phyloP scores from a whole-genome alignment of 768 basidiomycete species.

The Mycena latifolia region DNA sequence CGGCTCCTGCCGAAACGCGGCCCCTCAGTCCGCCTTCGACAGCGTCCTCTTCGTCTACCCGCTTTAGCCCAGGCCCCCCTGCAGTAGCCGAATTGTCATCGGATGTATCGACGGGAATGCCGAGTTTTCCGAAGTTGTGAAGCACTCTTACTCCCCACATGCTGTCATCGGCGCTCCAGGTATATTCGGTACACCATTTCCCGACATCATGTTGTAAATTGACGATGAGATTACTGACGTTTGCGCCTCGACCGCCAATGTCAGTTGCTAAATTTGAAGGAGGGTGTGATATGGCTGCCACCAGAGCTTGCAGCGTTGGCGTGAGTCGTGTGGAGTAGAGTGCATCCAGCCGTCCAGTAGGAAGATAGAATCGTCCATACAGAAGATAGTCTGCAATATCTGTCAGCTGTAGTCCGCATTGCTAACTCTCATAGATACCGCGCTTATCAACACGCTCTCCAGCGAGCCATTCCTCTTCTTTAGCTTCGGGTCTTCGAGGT shows the following conservation, averaged over 20 bases:
- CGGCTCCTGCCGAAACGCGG: constrained; percentile 91
- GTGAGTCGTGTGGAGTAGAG: constrained; percentile 87
- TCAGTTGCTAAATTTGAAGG: constrained; percentile 62
- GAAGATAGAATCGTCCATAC: constrained; percentile 93
- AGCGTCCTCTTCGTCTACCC: constrained; percentile 96
- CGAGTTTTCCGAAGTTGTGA: constrained; percentile 90
- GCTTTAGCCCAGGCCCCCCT: constrained; percentile 61
- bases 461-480: constrained; percentile 84
- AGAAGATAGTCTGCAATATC: constrained; percentile 83
- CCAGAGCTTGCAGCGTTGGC: constrained; percentile 82
- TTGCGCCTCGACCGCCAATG: constrained; percentile 57
- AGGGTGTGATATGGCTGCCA: constrained; percentile 90
- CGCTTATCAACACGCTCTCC: constrained; percentile 83
- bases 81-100: constrained; percentile 49
- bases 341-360: constrained; percentile 89
- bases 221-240: constrained; percentile 80
- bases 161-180: constrained; percentile 93
- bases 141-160: constrained; percentile 93
- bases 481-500: constrained; percentile 82
- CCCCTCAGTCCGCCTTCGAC: constrained; percentile 93
- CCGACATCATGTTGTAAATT: constrained; percentile 94
- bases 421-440: constrained; percentile 59
- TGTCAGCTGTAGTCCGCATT: constrained; percentile 30
- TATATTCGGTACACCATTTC: constrained; percentile 93
- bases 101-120: constrained; percentile 47